Evolutionary conservation across 2,329 filamentous ascomycete species (phyloP), one percentile per base, ranked within the genome.

Genomic region (Aureobasidium sp.): DNA sequence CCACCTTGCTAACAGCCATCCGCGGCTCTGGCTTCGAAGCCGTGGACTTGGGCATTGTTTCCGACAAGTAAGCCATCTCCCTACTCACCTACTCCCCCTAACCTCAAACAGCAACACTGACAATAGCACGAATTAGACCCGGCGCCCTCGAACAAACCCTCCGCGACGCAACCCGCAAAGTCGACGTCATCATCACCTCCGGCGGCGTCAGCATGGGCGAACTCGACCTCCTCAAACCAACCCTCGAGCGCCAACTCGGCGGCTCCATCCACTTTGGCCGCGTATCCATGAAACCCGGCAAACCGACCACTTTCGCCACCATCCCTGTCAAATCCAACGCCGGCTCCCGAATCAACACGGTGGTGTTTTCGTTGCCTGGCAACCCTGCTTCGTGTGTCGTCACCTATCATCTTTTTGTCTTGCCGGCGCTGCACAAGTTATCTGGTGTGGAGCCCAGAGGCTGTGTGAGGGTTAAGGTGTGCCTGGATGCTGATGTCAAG

Each of bases 181-280:
- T 87, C 29, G 92, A 97, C 70, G 78, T 97, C 14, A 82, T 99
- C 63, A 86, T 99, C 70, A 97, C 94, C 17, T 93, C 89, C 0
- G 94, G 94, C 25, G 94, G 94, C 52, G 94, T 97, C 22, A 96
- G 90, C 11, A 99, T 99, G 94, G 94, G 94, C 62, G 94, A 99
- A 76, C 85, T 97, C 2, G 94, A 99, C 74, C 86, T 99, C 8
- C 84, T 99, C 22, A 99, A 99, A 73, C 93, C 94, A 0, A 97
- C 93, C 0, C 90, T 99, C 69, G 94, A 97, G 78, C 87, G 93
- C 45, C 82, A 86, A 1, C 83, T 99, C 0, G 91, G 91, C 62
- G 94, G 94, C 8, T 94, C 87, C 0, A 96, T 99, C 67, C 94
- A 97, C 75, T 99, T 99, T 69, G 94, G 94, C 27, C 88, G 94